phyloP scores from a whole-genome alignment of 208 protist species.

The Vickermania ingenoplastis region DNA sequence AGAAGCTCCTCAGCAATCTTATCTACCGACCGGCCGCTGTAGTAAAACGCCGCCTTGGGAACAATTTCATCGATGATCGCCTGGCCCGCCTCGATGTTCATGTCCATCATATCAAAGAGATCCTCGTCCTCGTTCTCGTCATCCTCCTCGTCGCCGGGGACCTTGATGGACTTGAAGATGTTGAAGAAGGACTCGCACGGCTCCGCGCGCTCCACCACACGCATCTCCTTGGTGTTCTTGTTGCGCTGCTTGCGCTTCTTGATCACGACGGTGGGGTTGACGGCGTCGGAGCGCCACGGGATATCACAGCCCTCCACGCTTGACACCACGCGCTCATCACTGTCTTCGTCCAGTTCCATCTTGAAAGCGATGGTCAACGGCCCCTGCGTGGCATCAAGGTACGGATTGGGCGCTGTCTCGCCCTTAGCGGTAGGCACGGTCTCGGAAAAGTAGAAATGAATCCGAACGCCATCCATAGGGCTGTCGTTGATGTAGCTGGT shows the following conservation, averaged over 20 bases:
- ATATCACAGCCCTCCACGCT: constrained; percentile 66
- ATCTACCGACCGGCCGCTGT: constrained; percentile 76
- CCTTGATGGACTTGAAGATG: constrained; percentile 82
- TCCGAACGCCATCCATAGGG: constrained; percentile 50
- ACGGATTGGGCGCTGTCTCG: not conserved
- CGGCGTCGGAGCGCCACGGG: constrained; percentile 61
- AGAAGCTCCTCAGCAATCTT: constrained; percentile 32
- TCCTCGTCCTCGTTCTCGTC: constrained; percentile 44
- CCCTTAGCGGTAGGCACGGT: no score
- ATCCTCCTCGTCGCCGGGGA: constrained; percentile 17
- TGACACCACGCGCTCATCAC: constrained; percentile 56
- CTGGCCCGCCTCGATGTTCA: constrained; percentile 74
- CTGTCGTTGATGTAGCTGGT: constrained; percentile 35
- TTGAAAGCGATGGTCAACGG: constrained; percentile 25
- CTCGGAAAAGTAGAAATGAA: constrained; percentile 78
- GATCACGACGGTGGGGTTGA: constrained; percentile 77
- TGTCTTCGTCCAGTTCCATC: constrained; percentile 69
- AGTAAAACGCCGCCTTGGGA: constrained; percentile 83
- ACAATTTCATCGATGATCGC: constrained; percentile 67
- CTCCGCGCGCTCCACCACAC: constrained; percentile 76
- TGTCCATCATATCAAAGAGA: constrained; percentile 35
- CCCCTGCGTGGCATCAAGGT: not conserved
- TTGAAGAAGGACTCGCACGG: constrained; percentile 87
- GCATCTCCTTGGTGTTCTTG: constrained; percentile 77
- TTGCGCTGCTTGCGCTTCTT: constrained; percentile 87